Evolutionary conservation across 129 eudicot genomes (phyloP).

Genomic region (Tagetes patula): DNA sequence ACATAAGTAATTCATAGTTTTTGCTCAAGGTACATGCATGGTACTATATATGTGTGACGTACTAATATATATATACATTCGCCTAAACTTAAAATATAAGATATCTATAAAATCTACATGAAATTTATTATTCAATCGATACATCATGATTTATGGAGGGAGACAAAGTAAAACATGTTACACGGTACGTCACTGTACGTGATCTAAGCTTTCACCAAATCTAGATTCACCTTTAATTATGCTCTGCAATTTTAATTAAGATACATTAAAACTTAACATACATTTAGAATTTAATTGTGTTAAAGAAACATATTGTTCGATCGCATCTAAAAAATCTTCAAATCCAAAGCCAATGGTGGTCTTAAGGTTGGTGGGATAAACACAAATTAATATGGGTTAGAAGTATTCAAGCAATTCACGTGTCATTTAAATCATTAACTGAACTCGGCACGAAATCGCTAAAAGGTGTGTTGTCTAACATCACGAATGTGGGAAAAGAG

Average conservation of each 20-base stretch:
- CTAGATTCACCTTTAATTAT: not conserved
- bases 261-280: too few species aligned
- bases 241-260: not conserved
- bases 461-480: too few species aligned
- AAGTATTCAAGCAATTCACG: too few species aligned
- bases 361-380: too few species aligned
- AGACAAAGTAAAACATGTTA: conserved; percentile 19
- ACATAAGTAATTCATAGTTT: not conserved
- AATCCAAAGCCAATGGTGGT: too few species aligned
- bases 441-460: too few species aligned
- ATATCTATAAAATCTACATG: not conserved
- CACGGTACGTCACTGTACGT: not conserved
- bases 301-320: too few species aligned
- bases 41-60: conserved; percentile 7
- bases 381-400: too few species aligned
- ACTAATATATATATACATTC: not conserved
- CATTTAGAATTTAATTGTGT: too few species aligned
- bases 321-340: too few species aligned
- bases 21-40: conserved; percentile 6
- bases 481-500: too few species aligned
- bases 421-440: too few species aligned
- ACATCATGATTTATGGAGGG: not conserved
- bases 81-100: not conserved
- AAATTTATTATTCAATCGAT: not conserved
- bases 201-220: not conserved